Conservation (phyloP, 805 yeast species). For the Dipodascus geniculatus region DNA sequence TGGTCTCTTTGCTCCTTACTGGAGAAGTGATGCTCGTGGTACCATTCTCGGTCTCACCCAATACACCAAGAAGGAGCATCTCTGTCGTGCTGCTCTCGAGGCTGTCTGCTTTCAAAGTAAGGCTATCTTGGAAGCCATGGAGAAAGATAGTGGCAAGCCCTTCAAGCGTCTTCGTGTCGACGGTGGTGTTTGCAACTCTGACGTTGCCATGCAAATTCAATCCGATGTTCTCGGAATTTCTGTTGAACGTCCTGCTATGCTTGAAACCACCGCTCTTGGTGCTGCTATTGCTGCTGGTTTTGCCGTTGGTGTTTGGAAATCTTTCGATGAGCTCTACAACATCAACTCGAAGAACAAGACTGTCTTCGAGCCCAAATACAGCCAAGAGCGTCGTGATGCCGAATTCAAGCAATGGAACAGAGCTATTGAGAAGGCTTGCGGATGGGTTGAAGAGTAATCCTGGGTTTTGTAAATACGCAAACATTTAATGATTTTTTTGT, state of each 20-base stretch:
- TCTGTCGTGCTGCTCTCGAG: constrained; percentile 89
- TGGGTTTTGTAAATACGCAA: constrained; percentile 1
- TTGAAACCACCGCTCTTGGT: constrained; percentile 92
- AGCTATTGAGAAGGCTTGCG: constrained; percentile 69
- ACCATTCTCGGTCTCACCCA: constrained; percentile 89
- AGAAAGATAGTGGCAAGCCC: constrained; percentile 59
- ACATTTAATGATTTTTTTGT: background rate
- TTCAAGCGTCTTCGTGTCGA: constrained; percentile 50
- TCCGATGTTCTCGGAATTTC: constrained; percentile 84
- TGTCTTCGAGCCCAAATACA: constrained; percentile 28
- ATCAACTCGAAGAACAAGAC: constrained; percentile 20
- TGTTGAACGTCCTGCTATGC: constrained; percentile 66
- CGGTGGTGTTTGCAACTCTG: constrained; percentile 91
- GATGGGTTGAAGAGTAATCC: constrained; percentile 47
- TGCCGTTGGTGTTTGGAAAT: constrained; percentile 59
- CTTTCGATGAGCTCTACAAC: constrained; percentile 50
- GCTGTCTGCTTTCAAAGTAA: constrained; percentile 92
- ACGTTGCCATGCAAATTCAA: constrained; percentile 87
- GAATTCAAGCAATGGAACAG: constrained; percentile 72
- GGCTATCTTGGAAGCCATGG: constrained; percentile 85
- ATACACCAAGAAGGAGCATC: constrained; percentile 81
- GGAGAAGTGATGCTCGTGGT: constrained; percentile 90
- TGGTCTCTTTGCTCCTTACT: constrained; percentile 90
- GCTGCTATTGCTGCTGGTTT: constrained; percentile 95
- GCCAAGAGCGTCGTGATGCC: constrained; percentile 45